A percentile compares a stretch with the other conserved stretches of the same genome.
phyloP scores from a whole-genome alignment of 495 filamentous ascomycete species.

The Aspergillus panamensis region DNA sequence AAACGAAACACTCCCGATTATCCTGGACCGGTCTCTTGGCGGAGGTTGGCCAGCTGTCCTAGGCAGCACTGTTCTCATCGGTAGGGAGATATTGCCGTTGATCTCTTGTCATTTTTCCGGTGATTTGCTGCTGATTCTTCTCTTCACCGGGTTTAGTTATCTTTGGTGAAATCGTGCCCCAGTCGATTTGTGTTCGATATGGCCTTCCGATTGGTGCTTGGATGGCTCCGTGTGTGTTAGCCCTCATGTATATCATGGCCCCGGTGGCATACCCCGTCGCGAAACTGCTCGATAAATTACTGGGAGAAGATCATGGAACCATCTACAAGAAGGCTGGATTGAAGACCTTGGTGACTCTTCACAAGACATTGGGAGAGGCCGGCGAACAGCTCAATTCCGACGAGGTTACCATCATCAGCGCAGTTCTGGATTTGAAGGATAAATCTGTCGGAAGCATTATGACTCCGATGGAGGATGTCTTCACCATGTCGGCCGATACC shows the following conservation, averaged over 20 bases:
- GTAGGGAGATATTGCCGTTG: slow-evolving; percentile 45
- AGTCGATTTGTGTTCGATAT: slow-evolving; percentile 94
- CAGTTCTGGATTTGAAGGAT: slow-evolving; percentile 92
- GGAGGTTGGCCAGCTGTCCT: slow-evolving; percentile 94
- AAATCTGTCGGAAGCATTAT: slow-evolving; percentile 93
- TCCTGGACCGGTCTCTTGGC: slow-evolving; percentile 88
- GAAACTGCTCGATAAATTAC: slow-evolving; percentile 80
- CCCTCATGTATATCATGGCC: slow-evolving; percentile 86
- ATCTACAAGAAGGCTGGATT: slow-evolving; percentile 94
- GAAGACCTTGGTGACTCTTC: slow-evolving; percentile 86
- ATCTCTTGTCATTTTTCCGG: neutral
- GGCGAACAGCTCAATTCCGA: slow-evolving; percentile 92
- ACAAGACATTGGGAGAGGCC: slow-evolving; percentile 82
- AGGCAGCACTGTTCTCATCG: slow-evolving; percentile 87
- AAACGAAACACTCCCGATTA: slow-evolving; percentile 94
- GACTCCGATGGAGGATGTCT: slow-evolving; percentile 97
- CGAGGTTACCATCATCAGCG: slow-evolving; percentile 97
- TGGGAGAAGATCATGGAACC: slow-evolving; percentile 90
- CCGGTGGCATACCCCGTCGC: slow-evolving; percentile 87
- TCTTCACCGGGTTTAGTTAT: slow-evolving; percentile 61
- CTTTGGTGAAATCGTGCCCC: slow-evolving; percentile 93
- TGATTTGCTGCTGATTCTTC: slow-evolving; percentile 21
- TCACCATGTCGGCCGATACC: slow-evolving; percentile 88
- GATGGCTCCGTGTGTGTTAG: slow-evolving; percentile 84
- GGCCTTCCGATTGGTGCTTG: slow-evolving; percentile 94